Evolutionary conservation across 257 asterid genomes (phyloP), one percentile per base, ranked within the genome.

Genomic region (Cordia subcordata): DNA sequence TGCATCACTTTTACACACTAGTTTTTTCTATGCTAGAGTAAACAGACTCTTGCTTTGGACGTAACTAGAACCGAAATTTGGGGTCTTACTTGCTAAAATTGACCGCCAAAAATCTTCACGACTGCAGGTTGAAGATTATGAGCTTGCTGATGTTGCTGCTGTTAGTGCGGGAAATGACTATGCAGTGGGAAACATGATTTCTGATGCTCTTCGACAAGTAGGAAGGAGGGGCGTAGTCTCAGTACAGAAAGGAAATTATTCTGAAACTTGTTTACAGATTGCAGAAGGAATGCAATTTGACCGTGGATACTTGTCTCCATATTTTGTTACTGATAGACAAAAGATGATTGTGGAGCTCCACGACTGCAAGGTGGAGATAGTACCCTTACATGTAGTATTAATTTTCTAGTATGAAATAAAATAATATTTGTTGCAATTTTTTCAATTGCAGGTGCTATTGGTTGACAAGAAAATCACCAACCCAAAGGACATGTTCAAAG

Each of bases 211-310:
- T 69, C 71, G 15, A 13, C 75, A 51, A 46, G 97, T 89, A 23
- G 97, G 97, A 53, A 71, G 83, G 67, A 67, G 49, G 6, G 94
- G 95, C 13, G 76, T 86, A 9, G 77, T 89, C 64, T 79, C 86
- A 38, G 80, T 84, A 52, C 85, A 82, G 73, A 84, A 86, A 72
- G 95, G 95, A 19, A 89, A 86, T 70, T 78, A 79, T 52, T 70
- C 83, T 13, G 82, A 79, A 55, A 81, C 57, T 72, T 78, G 56
- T 55, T 72, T 89, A 13, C 85, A 70, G 61, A 72, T 84, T 14
- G 97, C 84, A 21, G 85, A 89, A 71, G 95, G 95, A 62, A 89
- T 89, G 97, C 83, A 86, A 65, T 89, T 89, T 55, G 92, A 89
- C 65, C 95, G 95, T 2, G 95, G 97, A 3, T 86, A 84, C 73